These are phyloP conservation scores for Aegilops speltoides DNA, from an alignment of 176 grass and related monocot genomes.

Conservation along the genomic window DNA sequence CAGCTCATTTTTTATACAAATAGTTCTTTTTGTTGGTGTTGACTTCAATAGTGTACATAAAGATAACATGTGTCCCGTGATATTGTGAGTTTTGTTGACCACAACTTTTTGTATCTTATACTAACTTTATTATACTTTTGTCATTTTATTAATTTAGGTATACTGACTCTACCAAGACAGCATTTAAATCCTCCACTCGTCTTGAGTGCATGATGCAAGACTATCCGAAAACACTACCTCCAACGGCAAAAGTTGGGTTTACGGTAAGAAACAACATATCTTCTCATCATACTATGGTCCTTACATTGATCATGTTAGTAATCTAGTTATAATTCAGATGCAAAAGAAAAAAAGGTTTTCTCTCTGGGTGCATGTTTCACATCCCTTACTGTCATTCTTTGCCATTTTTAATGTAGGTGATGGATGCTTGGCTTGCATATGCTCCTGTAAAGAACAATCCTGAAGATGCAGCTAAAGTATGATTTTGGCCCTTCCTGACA, in stretches of 20 bases:
- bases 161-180: slow-evolving; percentile 73
- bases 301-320: background rate
- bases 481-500: background rate
- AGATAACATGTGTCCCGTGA: background rate
- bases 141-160: slow-evolving; percentile 57
- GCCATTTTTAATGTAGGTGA: slow-evolving; percentile 51
- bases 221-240: slow-evolving; percentile 89
- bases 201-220: slow-evolving; percentile 99
- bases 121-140: background rate
- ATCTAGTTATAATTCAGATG: slow-evolving; percentile 6
- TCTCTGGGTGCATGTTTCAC: background rate
- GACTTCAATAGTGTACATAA: background rate
- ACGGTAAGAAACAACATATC: slow-evolving; percentile 48
- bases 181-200: slow-evolving; percentile 94
- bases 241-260: slow-evolving; percentile 90
- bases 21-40: background rate
- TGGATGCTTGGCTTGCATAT: slow-evolving; percentile 98
- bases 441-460: slow-evolving; percentile 97
- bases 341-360: background rate
- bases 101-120: background rate
- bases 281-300: background rate
- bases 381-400: background rate
- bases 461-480: slow-evolving; percentile 96
- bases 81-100: background rate
- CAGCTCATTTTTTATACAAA: background rate